phyloP scores from a whole-genome alignment of 2,329 filamentous ascomycete species.

The Pseudogymnoascus sp. region DNA sequence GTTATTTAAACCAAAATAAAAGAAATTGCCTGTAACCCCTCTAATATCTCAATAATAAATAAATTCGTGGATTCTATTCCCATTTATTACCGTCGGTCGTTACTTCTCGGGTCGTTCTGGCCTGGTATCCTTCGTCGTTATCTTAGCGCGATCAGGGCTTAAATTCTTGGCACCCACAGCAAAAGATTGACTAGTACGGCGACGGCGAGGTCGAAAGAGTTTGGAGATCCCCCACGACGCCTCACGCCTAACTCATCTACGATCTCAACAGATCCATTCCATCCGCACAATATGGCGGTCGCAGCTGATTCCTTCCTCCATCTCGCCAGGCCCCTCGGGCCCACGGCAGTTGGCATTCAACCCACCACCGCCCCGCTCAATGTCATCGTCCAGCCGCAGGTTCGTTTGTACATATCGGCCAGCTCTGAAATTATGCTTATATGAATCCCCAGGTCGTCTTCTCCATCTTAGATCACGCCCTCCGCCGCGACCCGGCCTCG shows the following conservation, averaged over 20 bases:
- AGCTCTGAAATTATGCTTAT: neutral
- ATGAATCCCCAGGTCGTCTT: slow-evolving; percentile 52
- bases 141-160: slow-evolving; percentile 39
- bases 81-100: neutral
- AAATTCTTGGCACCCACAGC: slow-evolving; percentile 21
- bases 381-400: slow-evolving; percentile 92
- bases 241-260: slow-evolving; percentile 14
- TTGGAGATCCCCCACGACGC: slow-evolving; percentile 11
- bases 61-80: neutral
- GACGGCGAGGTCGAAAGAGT: slow-evolving; percentile 17
- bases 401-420: slow-evolving; percentile 37
- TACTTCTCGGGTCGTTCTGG: slow-evolving; percentile 7
- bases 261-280: slow-evolving; percentile 5
- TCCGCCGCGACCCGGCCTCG: slow-evolving; percentile 78
- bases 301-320: slow-evolving; percentile 79
- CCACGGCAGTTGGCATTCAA: slow-evolving; percentile 68
- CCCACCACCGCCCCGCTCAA: slow-evolving; percentile 83
- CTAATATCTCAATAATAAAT: neutral
- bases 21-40: neutral
- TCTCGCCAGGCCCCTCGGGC: slow-evolving; percentile 84
- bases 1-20: neutral
- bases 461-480: slow-evolving; percentile 84
- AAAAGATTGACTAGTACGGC: slow-evolving; percentile 21
- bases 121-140: slow-evolving; percentile 29
- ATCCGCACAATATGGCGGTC: slow-evolving; percentile 64